Evolutionary conservation across 345 rosid species (phyloP).

Genomic region (Lumnitzera littorea): DNA sequence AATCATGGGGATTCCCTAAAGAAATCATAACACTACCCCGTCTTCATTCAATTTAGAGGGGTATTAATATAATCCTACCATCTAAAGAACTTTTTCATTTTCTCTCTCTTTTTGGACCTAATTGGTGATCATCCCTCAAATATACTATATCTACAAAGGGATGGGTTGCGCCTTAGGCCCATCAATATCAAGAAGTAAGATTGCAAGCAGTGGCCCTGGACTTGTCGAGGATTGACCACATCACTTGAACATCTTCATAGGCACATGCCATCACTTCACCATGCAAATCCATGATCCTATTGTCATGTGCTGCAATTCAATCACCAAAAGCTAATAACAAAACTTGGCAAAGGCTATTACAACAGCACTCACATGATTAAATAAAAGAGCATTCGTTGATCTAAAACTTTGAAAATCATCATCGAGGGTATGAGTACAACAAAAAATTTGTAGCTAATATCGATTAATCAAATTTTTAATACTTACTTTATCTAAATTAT

Average conservation of each 20-base stretch:
- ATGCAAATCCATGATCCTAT: constrained; percentile 51
- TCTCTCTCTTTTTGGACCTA: no score
- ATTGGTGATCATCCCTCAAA: no score
- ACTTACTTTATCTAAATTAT: no score
- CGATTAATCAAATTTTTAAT: no score
- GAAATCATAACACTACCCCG: no score
- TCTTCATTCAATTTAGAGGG: no score
- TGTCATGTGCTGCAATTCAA: constrained; percentile 38
- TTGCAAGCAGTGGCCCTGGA: constrained; percentile 50
- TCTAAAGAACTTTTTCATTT: not conserved
- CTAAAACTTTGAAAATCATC: no score
- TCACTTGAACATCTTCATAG: constrained; percentile 84
- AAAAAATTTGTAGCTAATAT: no score
- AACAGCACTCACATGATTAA: no score
- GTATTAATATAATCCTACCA: not conserved
- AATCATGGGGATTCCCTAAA: constrained; percentile 31
- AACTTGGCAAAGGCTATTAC: no score
- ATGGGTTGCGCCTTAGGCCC: not conserved
- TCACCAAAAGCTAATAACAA: not conserved
- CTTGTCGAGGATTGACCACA: constrained; percentile 97
- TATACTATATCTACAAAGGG: constrained; percentile 3
- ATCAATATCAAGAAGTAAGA: constrained; percentile 29
- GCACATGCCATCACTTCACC: constrained; percentile 94
- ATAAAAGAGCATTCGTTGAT: no score
- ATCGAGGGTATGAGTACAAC: no score